Percentiles rank a stretch among this genome's conserved stretches.
Conservation (phyloP, 2,329 filamentous ascomycete genomes). For the Pseudocercospora vitis region DNA sequence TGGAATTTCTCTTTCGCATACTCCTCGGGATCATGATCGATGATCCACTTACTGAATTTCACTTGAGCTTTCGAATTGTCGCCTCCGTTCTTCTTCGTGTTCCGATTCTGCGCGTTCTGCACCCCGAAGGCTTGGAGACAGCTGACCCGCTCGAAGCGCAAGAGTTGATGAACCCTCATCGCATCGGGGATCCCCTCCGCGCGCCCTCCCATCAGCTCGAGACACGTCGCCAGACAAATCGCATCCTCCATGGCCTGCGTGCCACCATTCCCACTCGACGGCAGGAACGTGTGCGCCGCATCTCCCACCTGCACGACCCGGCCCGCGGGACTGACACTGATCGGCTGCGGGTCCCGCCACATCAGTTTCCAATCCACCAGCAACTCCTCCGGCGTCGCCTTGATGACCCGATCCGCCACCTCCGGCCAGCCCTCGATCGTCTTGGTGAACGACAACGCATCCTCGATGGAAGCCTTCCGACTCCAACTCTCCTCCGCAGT, state of each 20-base stretch:
- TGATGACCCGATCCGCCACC: slow-evolving; percentile 36
- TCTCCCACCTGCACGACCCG: slow-evolving; percentile 50
- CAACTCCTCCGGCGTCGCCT: slow-evolving; percentile 45
- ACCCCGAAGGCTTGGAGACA: slow-evolving; percentile 6
- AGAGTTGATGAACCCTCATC: slow-evolving; percentile 35
- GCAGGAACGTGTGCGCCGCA: slow-evolving; percentile 47
- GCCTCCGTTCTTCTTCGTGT: slow-evolving; percentile 9
- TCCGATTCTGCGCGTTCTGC: slow-evolving; percentile 11
- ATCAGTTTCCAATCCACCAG: slow-evolving; percentile 52
- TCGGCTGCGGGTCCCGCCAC: slow-evolving; percentile 48
- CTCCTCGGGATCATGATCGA: slow-evolving; percentile 11
- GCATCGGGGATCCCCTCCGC: slow-evolving; percentile 40
- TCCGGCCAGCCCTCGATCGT: slow-evolving; percentile 1
- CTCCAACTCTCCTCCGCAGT: slow-evolving; percentile 2
- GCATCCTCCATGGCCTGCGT: slow-evolving; percentile 50
- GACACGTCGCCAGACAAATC: slow-evolving; percentile 46
- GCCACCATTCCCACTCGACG: slow-evolving; percentile 47
- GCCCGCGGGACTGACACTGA: slow-evolving; percentile 44
- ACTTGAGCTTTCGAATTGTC: slow-evolving; percentile 1
- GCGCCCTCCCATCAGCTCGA: slow-evolving; percentile 43
- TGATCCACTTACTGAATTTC: slow-evolving; percentile 9
- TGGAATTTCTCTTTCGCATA: slow-evolving; percentile 11
- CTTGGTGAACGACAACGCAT: neutral
- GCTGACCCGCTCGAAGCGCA: slow-evolving; percentile 17
- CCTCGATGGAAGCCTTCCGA: neutral